These are phyloP conservation scores for Dactylellina leptospora DNA, from an alignment of 2,329 filamentous ascomycete species.

Conservation along the genomic window DNA sequence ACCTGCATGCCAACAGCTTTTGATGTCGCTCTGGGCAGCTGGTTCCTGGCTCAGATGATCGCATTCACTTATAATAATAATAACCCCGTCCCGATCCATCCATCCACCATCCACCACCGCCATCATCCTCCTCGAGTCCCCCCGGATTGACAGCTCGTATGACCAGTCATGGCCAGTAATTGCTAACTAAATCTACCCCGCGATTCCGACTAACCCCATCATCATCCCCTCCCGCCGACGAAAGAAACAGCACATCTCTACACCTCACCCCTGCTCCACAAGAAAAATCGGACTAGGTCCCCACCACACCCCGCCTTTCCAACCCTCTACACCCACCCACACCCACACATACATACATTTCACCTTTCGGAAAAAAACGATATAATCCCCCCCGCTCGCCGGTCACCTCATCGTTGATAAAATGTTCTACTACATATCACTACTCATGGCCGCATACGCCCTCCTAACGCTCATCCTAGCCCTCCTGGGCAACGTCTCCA, in stretches of 20 bases:
- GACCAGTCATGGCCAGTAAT: conserved; percentile 32
- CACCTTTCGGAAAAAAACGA: background rate
- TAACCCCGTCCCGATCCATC: background rate
- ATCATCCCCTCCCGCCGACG: conserved; percentile 24
- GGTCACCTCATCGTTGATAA: conserved; percentile 28
- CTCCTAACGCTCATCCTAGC: conserved; percentile 35
- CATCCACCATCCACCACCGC: background rate
- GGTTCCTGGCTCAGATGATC: conserved; percentile 7
- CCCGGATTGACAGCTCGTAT: conserved; percentile 12
- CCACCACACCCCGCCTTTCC: conserved; percentile 26
- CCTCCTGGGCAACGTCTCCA: conserved; percentile 55
- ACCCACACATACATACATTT: background rate
- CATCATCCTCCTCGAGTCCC: background rate
- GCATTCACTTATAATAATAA: conserved; percentile 15
- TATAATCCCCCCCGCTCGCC: conserved; percentile 25
- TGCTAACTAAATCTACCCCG: conserved; percentile 5
- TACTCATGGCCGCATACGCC: conserved; percentile 55
- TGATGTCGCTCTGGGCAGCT: conserved; percentile 47
- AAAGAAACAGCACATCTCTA: conserved; percentile 11
- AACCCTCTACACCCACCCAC: background rate
- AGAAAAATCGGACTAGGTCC: conserved; percentile 32
- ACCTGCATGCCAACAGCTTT: conserved; percentile 5
- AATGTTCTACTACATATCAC: conserved; percentile 55
- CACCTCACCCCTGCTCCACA: conserved; percentile 29
- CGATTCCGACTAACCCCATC: conserved; percentile 17